Conservation (phyloP, 2,329 filamentous ascomycete genomes). For the Colletotrichum sp. region DNA sequence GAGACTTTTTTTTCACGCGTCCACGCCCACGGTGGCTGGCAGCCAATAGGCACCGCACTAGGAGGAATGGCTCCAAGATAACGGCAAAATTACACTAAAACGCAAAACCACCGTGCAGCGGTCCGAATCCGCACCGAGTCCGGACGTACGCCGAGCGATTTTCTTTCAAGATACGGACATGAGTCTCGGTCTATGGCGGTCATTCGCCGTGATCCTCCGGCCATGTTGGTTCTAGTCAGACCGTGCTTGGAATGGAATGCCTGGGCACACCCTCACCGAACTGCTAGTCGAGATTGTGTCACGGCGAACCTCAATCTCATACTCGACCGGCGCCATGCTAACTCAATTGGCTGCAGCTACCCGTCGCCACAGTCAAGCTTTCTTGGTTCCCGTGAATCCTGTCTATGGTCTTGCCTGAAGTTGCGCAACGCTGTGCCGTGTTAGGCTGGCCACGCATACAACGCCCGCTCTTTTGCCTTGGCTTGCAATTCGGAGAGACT, state of each 20-base stretch:
- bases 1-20: not conserved
- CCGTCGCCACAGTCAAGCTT: not conserved
- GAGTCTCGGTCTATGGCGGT: not conserved
- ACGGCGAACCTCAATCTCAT: not conserved
- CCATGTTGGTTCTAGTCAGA: not conserved
- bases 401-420: not conserved
- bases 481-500: not conserved
- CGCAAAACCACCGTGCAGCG: conserved; percentile 8
- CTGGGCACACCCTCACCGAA: not conserved
- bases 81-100: conserved; percentile 1
- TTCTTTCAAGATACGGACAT: not conserved
- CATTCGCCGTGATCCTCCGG: not conserved
- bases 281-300: not conserved
- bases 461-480: not conserved
- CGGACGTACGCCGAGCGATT: not conserved
- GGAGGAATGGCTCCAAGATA: conserved; percentile 6
- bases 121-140: conserved; percentile 14
- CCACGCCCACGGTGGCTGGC: not conserved
- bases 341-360: not conserved
- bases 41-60: conserved; percentile 5
- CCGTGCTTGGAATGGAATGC: not conserved
- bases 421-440: not conserved
- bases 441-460: not conserved
- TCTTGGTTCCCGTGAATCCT: not conserved
- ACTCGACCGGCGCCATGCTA: not conserved